These are phyloP conservation scores for Chrysoporthe puriensis DNA, from an alignment of 2,329 filamentous ascomycete species.

Conservation along the genomic window DNA sequence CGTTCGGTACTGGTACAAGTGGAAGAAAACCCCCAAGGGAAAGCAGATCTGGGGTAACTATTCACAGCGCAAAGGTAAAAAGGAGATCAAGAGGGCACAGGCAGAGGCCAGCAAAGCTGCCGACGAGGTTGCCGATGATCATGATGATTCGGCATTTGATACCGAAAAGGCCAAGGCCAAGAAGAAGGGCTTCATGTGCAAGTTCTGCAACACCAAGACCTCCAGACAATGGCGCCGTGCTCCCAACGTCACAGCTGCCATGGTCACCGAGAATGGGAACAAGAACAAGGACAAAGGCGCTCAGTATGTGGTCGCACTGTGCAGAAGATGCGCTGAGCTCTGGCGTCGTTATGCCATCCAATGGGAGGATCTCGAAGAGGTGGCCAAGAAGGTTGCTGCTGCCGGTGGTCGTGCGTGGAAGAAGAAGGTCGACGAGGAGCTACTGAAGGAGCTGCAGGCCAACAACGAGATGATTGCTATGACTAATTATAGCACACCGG, in stretches of 20 bases:
- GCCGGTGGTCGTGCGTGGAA: conserved; percentile 83
- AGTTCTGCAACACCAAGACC: conserved; percentile 80
- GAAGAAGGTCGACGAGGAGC: conserved; percentile 87
- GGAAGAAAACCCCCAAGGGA: conserved; percentile 92
- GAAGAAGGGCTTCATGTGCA: conserved; percentile 88
- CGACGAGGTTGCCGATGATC: conserved; percentile 89
- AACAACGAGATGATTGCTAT: conserved; percentile 63
- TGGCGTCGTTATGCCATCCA: conserved; percentile 97
- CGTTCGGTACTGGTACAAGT: conserved; percentile 93
- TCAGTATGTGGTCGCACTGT: conserved; percentile 80
- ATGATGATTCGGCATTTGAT: conserved; percentile 96
- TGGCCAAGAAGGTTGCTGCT: conserved; percentile 82
- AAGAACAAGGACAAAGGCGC: conserved; percentile 78
- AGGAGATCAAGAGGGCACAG: conserved; percentile 76
- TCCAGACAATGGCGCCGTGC: conserved; percentile 93
- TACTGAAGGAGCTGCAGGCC: conserved; percentile 72
- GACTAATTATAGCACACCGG: conserved; percentile 45
- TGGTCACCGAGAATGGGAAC: conserved; percentile 65
- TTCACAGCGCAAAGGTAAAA: conserved; percentile 85
- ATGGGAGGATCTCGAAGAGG: conserved; percentile 92
- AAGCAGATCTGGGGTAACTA: conserved; percentile 89
- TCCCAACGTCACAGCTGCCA: conserved; percentile 74
- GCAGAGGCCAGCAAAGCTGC: conserved; percentile 75
- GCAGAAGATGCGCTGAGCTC: conserved; percentile 85
- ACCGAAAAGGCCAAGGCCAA: conserved; percentile 77